These are phyloP conservation scores for Sarocladium strictum DNA, from an alignment of 2,329 filamentous ascomycete genomes.

Conservation along the genomic window DNA sequence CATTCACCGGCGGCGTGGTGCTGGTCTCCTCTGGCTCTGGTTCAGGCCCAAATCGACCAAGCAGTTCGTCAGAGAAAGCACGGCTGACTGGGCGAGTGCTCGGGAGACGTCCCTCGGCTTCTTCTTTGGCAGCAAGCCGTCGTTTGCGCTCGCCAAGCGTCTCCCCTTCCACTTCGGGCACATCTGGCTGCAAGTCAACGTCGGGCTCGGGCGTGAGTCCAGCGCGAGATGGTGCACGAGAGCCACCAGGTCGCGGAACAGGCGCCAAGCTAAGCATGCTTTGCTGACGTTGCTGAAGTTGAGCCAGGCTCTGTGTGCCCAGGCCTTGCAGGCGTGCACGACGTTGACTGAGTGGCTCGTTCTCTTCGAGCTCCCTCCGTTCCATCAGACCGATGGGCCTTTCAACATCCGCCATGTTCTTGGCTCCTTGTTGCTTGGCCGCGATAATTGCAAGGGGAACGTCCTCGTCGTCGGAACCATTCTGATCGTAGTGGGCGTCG, in stretches of 20 bases:
- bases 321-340: constrained; percentile 68
- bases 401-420: constrained; percentile 49
- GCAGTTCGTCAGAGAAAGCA: constrained; percentile 63
- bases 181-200: constrained; percentile 35
- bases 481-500: constrained; percentile 35
- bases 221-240: constrained; percentile 9
- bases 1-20: constrained; percentile 11
- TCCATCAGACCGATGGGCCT: constrained; percentile 72
- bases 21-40: constrained; percentile 25
- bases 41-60: constrained; percentile 53
- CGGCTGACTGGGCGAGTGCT: constrained; percentile 53
- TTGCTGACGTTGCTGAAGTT: constrained; percentile 29
- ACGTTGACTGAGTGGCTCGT: constrained; percentile 76
- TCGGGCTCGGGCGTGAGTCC: constrained; percentile 21
- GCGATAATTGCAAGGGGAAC: constrained; percentile 80
- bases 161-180: constrained; percentile 55
- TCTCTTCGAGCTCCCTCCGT: constrained; percentile 80
- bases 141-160: constrained; percentile 61
- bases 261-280: constrained; percentile 36
- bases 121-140: constrained; percentile 55
- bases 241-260: constrained; percentile 1
- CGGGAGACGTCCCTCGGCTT: constrained; percentile 39
- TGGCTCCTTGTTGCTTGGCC: constrained; percentile 47
- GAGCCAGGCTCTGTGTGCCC: constrained; percentile 35
- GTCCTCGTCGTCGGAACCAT: constrained; percentile 66